These are phyloP conservation scores for Stachybotrys chlorohalonatus DNA, from an alignment of 2,329 filamentous ascomycete species.

Conservation along the genomic window DNA sequence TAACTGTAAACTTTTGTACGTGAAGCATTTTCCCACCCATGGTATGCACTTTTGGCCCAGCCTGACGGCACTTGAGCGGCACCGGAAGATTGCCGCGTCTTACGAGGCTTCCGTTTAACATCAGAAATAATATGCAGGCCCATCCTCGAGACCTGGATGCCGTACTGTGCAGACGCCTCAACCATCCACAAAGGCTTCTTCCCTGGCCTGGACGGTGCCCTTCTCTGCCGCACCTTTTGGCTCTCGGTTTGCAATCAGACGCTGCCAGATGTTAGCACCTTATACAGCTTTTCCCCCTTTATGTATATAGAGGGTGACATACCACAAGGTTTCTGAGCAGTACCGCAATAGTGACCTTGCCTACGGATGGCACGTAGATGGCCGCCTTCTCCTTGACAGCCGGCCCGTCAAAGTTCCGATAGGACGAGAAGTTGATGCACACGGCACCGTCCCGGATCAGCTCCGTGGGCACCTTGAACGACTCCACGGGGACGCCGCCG, in stretches of 20 bases:
- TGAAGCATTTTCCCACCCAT: too few species aligned
- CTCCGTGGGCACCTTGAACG: slow-evolving; percentile 81
- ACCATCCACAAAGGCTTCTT: slow-evolving; percentile 31
- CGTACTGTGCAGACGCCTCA: slow-evolving; percentile 7
- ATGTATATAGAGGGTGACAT: slow-evolving; percentile 21
- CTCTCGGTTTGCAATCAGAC: slow-evolving; percentile 41
- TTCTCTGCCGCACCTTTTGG: slow-evolving; percentile 26
- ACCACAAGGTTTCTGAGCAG: slow-evolving; percentile 83
- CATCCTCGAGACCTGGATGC: neutral
- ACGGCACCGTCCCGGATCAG: slow-evolving; percentile 82
- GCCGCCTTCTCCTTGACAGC: slow-evolving; percentile 92
- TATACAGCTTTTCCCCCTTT: too few species aligned
- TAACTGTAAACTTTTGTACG: too few species aligned
- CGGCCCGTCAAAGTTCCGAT: slow-evolving; percentile 79
- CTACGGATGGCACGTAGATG: slow-evolving; percentile 94
- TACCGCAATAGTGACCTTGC: slow-evolving; percentile 94
- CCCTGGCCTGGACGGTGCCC: slow-evolving; percentile 27
- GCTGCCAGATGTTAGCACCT: slow-evolving; percentile 25
- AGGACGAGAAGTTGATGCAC: slow-evolving; percentile 98
- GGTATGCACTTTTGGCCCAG: too few species aligned
- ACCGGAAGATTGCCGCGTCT: too few species aligned
- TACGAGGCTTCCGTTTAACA: neutral
- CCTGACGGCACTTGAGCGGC: too few species aligned
- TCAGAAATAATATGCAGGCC: neutral
- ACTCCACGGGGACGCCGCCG: slow-evolving; percentile 78